Evolutionary conservation across 1,284 basidiomycete genomes (phyloP).

Genomic region (Fistulina hepatica): DNA sequence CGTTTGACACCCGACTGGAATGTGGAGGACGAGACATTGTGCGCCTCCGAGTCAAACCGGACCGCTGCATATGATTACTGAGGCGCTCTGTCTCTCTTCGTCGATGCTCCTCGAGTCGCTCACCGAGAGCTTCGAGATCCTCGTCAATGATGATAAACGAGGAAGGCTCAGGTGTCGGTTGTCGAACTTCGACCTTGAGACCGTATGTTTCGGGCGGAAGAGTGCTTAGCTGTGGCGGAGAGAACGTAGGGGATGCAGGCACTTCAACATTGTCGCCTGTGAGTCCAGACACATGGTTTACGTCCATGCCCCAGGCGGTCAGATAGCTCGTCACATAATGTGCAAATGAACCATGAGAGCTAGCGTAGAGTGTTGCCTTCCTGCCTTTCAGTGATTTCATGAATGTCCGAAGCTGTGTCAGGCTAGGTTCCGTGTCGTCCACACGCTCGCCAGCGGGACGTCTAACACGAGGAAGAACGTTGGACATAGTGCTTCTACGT

Average conservation of each 20-base stretch:
- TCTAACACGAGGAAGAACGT: background rate
- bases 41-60: no score
- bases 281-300: constrained; percentile 65
- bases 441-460: background rate
- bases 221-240: constrained; percentile 9
- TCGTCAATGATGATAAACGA: constrained; percentile 86
- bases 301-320: constrained; percentile 90
- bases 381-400: constrained; percentile 73
- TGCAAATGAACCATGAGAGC: constrained; percentile 74
- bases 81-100: constrained; percentile 54
- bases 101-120: constrained; percentile 34
- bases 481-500: no score
- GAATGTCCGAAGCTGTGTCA: constrained; percentile 70
- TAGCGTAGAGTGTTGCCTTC: constrained; percentile 74
- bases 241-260: constrained; percentile 13
- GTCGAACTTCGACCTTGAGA: constrained; percentile 16
- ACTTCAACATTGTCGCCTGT: constrained; percentile 31
- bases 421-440: constrained; percentile 45
- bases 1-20: constrained; percentile 65
- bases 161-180: constrained; percentile 20
- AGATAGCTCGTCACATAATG: constrained; percentile 85
- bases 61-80: constrained; percentile 59
- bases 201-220: constrained; percentile 7
- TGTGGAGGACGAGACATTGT: no score
- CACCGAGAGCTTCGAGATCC: constrained; percentile 64